These are phyloP conservation scores for Apiotrichum veenhuisii DNA, from an alignment of 1,284 basidiomycete species.

Conservation along the genomic window DNA sequence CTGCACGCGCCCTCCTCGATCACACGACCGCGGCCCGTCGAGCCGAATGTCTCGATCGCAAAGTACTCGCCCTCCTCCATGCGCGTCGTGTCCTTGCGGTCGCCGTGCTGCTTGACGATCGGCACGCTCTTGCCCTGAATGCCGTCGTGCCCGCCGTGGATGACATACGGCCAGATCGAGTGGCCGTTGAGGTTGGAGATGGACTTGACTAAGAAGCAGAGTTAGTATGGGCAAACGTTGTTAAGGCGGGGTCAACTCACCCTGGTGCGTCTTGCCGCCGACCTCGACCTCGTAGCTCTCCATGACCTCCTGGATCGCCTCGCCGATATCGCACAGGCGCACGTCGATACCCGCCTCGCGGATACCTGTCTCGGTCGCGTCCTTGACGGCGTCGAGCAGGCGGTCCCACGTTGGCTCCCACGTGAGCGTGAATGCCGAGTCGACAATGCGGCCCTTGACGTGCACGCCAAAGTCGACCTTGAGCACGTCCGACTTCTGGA, in stretches of 20 bases:
- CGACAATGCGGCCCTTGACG: constrained; percentile 86
- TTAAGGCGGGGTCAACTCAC: constrained; percentile 49
- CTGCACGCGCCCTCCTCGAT: constrained; percentile 89
- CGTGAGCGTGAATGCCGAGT: constrained; percentile 90
- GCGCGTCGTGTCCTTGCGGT: constrained; percentile 67
- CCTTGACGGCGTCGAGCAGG: constrained; percentile 84
- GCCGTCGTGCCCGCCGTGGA: constrained; percentile 63
- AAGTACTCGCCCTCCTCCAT: constrained; percentile 99
- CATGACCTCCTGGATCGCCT: constrained; percentile 96
- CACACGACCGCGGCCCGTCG: constrained; percentile 91
- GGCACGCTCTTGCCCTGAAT: constrained; percentile 70
- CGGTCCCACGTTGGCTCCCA: constrained; percentile 89
- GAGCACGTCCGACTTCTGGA: constrained; percentile 79
- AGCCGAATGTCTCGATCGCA: constrained; percentile 98
- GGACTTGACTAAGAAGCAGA: constrained; percentile 67
- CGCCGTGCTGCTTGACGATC: constrained; percentile 72
- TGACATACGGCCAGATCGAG: constrained; percentile 81
- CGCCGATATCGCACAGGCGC: constrained; percentile 87
- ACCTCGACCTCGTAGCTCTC: constrained; percentile 96
- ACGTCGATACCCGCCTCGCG: constrained; percentile 94
- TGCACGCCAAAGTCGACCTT: constrained; percentile 99
- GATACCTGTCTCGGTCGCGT: constrained; percentile 87
- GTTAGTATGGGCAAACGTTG: neutral
- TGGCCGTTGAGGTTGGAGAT: constrained; percentile 90
- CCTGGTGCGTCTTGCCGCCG: constrained; percentile 75